Percentiles rank a stretch among this genome's conserved stretches.
These are phyloP conservation scores for Geotrichum armillariae DNA, from an alignment of 1,139 yeast genomes.

Conservation along the genomic window DNA sequence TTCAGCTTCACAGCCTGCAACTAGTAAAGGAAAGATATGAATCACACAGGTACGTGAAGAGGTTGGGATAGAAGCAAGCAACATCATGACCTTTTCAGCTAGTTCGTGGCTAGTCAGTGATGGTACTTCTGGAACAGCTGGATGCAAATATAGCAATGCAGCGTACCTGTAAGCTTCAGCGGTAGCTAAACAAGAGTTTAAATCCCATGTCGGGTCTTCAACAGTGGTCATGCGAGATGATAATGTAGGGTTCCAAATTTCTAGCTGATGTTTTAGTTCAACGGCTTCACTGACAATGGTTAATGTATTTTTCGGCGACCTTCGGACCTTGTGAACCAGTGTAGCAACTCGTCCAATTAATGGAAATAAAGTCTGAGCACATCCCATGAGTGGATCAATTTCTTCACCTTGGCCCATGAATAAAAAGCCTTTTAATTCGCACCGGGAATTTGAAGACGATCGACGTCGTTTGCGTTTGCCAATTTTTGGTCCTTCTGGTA, in stretches of 20 bases:
- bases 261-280: constrained; percentile 51
- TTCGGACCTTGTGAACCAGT: constrained; percentile 52
- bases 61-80: constrained; percentile 62
- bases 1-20: constrained; percentile 65
- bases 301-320: constrained; percentile 45
- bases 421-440: constrained; percentile 13
- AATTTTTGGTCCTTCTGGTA: background rate
- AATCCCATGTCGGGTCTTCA: constrained; percentile 52
- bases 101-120: constrained; percentile 53
- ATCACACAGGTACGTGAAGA: constrained; percentile 56
- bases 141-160: constrained; percentile 58
- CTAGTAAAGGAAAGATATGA: constrained; percentile 63
- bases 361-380: constrained; percentile 62
- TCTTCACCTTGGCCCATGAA: constrained; percentile 33
- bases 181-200: constrained; percentile 61
- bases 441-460: constrained; percentile 1
- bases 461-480: constrained; percentile 2
- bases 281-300: constrained; percentile 55
- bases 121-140: constrained; percentile 69
- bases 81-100: constrained; percentile 59
- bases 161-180: constrained; percentile 69
- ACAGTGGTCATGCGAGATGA: constrained; percentile 43
- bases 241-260: constrained; percentile 51
- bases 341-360: constrained; percentile 64
- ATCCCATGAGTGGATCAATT: constrained; percentile 65